Evolutionary conservation across 2,329 filamentous ascomycete species (phyloP).

Genomic region (Exophiala xenobiotica): DNA sequence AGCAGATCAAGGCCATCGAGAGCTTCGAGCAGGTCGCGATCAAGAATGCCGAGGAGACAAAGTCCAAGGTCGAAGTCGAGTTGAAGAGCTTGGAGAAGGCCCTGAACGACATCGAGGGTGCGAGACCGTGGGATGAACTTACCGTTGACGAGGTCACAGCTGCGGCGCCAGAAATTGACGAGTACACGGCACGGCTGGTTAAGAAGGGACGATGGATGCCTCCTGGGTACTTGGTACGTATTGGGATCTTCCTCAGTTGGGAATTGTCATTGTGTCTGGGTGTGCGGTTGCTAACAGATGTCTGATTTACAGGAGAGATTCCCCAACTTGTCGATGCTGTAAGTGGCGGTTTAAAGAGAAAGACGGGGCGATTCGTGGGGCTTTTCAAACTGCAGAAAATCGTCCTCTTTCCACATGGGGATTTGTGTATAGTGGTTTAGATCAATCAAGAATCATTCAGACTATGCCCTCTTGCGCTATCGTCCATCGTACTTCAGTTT

Average conservation of each 20-base stretch:
- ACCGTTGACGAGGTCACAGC: slow-evolving; percentile 96
- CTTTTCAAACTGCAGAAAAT: not conserved
- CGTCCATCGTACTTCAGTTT: too few species aligned
- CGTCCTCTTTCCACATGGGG: slow-evolving; percentile 1
- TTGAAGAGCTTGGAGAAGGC: slow-evolving; percentile 92
- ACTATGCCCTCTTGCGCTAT: too few species aligned
- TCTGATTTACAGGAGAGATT: slow-evolving; percentile 78
- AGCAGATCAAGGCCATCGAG: slow-evolving; percentile 97
- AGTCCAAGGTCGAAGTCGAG: slow-evolving; percentile 92
- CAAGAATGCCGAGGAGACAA: slow-evolving; percentile 95
- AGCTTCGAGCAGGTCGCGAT: slow-evolving; percentile 96
- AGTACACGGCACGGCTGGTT: slow-evolving; percentile 92
- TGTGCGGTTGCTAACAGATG: slow-evolving; percentile 20
- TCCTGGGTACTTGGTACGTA: slow-evolving; percentile 93
- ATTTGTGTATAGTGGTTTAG: slow-evolving; percentile 31
- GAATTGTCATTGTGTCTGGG: not conserved
- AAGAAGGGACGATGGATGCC: slow-evolving; percentile 98
- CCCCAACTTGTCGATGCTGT: slow-evolving; percentile 92
- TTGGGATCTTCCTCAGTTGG: not conserved
- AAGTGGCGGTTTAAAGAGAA: slow-evolving; percentile 43
- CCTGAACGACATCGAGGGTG: slow-evolving; percentile 93
- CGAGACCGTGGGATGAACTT: slow-evolving; percentile 92
- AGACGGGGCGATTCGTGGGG: slow-evolving; percentile 3
- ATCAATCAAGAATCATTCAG: slow-evolving; percentile 19
- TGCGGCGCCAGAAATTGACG: slow-evolving; percentile 93